A percentile compares a stretch with the other conserved stretches of the same genome.
Conservation (phyloP, 2,329 filamentous ascomycete species). For the Alternaria sp. region DNA sequence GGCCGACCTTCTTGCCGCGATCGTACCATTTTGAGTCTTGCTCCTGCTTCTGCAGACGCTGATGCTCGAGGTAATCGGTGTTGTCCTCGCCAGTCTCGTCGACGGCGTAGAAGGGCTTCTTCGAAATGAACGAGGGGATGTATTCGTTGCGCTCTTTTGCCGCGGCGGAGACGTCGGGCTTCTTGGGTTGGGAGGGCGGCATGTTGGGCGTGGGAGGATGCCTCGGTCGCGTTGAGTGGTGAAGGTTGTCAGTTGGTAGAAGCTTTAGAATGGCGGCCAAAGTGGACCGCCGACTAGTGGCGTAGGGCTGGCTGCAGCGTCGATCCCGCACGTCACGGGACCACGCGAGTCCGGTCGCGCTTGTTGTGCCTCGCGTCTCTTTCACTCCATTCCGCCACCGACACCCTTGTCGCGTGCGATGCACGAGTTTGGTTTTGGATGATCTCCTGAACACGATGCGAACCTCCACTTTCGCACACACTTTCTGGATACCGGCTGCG, state of each 20-base stretch:
- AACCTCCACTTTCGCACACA: background rate
- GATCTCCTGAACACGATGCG: conserved; percentile 20
- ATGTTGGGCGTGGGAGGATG: conserved; percentile 33
- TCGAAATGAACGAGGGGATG: conserved; percentile 97
- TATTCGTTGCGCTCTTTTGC: conserved; percentile 95
- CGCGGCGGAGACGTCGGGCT: conserved; percentile 60
- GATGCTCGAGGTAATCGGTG: conserved; percentile 94
- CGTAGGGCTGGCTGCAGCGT: conserved; percentile 43
- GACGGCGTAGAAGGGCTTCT: conserved; percentile 94
- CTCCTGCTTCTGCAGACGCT: conserved; percentile 77
- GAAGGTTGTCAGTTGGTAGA: conserved; percentile 1
- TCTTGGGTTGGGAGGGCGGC: conserved; percentile 56
- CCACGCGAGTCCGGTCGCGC: conserved; percentile 23
- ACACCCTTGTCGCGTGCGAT: background rate
- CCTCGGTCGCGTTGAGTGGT: background rate
- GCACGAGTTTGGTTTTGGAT: conserved; percentile 4
- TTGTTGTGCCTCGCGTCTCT: conserved; percentile 9
- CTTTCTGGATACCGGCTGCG: conserved; percentile 5
- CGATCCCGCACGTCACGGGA: conserved; percentile 26
- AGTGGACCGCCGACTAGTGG: conserved; percentile 27
- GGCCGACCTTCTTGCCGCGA: conserved; percentile 80
- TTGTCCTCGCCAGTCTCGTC: conserved; percentile 70
- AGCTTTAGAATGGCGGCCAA: conserved; percentile 18
- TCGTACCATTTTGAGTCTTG: conserved; percentile 89
- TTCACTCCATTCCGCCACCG: background rate